phyloP scores from a whole-genome alignment of 352 stramenopile species.

The Aphanomyces invadans region DNA sequence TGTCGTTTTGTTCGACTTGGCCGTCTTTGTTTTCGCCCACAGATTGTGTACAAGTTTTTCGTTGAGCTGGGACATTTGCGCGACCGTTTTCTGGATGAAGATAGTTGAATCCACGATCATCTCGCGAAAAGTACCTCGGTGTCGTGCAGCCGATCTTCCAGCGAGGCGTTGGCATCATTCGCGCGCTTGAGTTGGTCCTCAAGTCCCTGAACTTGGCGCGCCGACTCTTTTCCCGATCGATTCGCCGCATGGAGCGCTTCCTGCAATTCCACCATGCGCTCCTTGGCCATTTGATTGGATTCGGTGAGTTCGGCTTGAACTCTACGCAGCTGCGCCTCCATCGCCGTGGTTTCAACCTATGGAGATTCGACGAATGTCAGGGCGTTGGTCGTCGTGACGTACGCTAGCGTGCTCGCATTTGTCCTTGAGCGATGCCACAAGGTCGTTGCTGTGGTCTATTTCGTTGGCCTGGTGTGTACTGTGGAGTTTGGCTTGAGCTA shows the following conservation, averaged over 20 bases:
- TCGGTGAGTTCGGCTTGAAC: slow-evolving; percentile 17
- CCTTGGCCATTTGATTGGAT: slow-evolving; percentile 5
- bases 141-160: slow-evolving; percentile 40
- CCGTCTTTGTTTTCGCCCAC: slow-evolving; percentile 47
- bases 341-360: slow-evolving; percentile 33
- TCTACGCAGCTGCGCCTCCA: neutral
- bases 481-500: slow-evolving; percentile 44
- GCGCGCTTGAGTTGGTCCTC: slow-evolving; percentile 38
- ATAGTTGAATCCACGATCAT: neutral
- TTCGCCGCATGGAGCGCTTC: slow-evolving; percentile 11
- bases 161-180: slow-evolving; percentile 38
- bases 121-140: slow-evolving; percentile 35
- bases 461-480: slow-evolving; percentile 38
- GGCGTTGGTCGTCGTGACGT: slow-evolving; percentile 34
- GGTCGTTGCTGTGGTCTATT: slow-evolving; percentile 43
- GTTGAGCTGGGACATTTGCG: slow-evolving; percentile 57
- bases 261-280: slow-evolving; percentile 8
- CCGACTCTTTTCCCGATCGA: slow-evolving; percentile 9
- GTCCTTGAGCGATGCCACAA: slow-evolving; percentile 40
- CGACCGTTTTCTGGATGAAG: slow-evolving; percentile 46
- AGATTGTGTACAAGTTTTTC: slow-evolving; percentile 61
- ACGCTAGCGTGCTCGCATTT: slow-evolving; percentile 33
- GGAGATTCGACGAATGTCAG: too few species aligned
- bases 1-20: slow-evolving; percentile 40
- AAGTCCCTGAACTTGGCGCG: slow-evolving; percentile 5